Evolutionary conservation across 1,139 yeast genomes (phyloP).

Genomic region (Candida mesenterica): DNA sequence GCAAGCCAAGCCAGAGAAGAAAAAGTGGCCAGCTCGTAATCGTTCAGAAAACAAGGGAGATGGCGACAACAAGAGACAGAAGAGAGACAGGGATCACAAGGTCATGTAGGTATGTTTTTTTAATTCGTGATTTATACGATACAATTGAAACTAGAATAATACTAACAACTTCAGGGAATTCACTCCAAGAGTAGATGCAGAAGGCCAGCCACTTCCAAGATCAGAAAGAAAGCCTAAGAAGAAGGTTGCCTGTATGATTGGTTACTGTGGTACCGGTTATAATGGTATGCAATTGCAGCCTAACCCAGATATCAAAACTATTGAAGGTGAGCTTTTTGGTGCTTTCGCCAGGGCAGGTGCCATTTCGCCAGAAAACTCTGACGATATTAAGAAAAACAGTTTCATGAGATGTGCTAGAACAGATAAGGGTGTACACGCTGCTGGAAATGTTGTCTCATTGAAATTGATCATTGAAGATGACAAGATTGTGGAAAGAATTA

Average conservation of each 20-base stretch:
- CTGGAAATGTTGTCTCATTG: slow-evolving; percentile 88
- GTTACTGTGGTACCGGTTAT: slow-evolving; percentile 97
- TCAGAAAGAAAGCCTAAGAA: slow-evolving; percentile 74
- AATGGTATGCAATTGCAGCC: slow-evolving; percentile 89
- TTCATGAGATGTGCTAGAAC: slow-evolving; percentile 97
- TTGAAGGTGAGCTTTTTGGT: slow-evolving; percentile 84
- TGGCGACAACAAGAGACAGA: slow-evolving; percentile 34
- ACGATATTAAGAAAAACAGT: slow-evolving; percentile 85
- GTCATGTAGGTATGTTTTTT: slow-evolving; percentile 49
- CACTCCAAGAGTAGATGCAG: slow-evolving; percentile 50
- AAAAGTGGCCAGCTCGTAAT: slow-evolving; percentile 33
- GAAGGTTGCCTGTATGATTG: slow-evolving; percentile 90
- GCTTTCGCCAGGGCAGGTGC: slow-evolving; percentile 92
- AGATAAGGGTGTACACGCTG: slow-evolving; percentile 98
- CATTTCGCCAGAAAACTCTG: slow-evolving; percentile 81
- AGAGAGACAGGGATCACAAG: slow-evolving; percentile 30
- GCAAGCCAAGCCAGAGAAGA: slow-evolving; percentile 8
- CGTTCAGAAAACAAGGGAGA: slow-evolving; percentile 34
- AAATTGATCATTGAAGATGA: slow-evolving; percentile 87
- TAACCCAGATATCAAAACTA: slow-evolving; percentile 87
- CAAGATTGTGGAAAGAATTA: slow-evolving; percentile 72
- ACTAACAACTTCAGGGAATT: slow-evolving; percentile 37
- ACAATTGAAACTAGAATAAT: slow-evolving; percentile 4
- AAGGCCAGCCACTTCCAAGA: slow-evolving; percentile 57
- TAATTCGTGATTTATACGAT: neutral